Evolutionary conservation across 345 rosid species (phyloP).

Genomic region (Capsella bursapastoris): DNA sequence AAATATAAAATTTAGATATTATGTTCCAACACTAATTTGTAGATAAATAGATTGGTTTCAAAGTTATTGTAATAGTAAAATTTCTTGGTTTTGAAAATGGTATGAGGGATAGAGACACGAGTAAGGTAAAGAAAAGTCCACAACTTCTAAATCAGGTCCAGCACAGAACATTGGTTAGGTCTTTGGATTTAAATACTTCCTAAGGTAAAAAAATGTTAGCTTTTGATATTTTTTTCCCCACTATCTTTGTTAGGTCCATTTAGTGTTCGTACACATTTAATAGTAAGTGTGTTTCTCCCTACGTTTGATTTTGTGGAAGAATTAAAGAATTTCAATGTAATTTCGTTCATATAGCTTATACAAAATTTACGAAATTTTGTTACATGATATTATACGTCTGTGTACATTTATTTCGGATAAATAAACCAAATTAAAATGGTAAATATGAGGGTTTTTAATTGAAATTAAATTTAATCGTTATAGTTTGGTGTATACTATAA

Average conservation of each 20-base stretch:
- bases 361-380: too few species aligned
- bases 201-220: not conserved
- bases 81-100: not conserved
- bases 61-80: constrained; percentile 12
- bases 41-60: not conserved
- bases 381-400: not conserved
- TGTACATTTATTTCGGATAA: not conserved
- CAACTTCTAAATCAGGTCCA: constrained; percentile 23
- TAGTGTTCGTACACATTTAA: constrained; percentile 20
- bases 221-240: constrained; percentile 6
- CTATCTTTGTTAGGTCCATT: constrained; percentile 9
- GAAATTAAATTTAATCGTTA: too few species aligned
- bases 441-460: too few species aligned
- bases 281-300: not conserved
- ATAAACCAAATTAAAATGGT: not conserved
- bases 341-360: too few species aligned
- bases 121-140: constrained; percentile 3
- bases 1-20: not conserved
- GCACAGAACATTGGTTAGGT: constrained; percentile 23
- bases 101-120: constrained; percentile 23
- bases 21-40: not conserved
- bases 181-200: constrained; percentile 7
- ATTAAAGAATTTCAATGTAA: not conserved
- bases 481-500: too few species aligned
- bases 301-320: not conserved